A percentile compares a stretch with the other conserved stretches of the same genome.
phyloP scores from a whole-genome alignment of 139 green algal species.

The Pleodorina starrii region DNA sequence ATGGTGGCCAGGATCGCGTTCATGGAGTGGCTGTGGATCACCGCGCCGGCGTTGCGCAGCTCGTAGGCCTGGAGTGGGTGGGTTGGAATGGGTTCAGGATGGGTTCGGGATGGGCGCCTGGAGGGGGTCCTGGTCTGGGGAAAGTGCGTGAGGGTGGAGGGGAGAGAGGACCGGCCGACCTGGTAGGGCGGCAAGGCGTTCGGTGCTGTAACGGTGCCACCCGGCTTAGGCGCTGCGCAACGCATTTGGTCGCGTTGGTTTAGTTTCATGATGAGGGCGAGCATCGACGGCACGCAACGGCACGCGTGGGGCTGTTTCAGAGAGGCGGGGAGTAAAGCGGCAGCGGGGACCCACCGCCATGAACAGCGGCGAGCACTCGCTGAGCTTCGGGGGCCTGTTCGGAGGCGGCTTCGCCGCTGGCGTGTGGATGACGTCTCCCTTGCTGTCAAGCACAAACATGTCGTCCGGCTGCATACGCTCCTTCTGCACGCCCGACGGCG shows the following conservation, averaged over 20 bases:
- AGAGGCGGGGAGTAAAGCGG: too few relatives aligned
- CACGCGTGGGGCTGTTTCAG: too few relatives aligned
- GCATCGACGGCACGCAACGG: too few relatives aligned
- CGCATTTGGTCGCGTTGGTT: too few relatives aligned
- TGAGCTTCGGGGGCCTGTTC: slow-evolving; percentile 91
- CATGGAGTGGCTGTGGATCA: slow-evolving; percentile 94
- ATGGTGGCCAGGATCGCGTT: slow-evolving; percentile 93
- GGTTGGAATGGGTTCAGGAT: neutral
- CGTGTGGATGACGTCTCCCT: slow-evolving; percentile 78
- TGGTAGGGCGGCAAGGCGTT: too few relatives aligned
- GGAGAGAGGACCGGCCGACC: too few relatives aligned
- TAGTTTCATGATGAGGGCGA: too few relatives aligned
- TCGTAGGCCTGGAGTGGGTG: slow-evolving; percentile 87
- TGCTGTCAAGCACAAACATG: slow-evolving; percentile 94
- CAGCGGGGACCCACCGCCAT: slow-evolving; percentile 79
- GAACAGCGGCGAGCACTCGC: slow-evolving; percentile 94
- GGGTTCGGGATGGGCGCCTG: neutral
- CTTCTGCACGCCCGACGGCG: slow-evolving; percentile 94
- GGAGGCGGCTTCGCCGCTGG: slow-evolving; percentile 78
- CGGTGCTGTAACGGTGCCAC: too few relatives aligned
- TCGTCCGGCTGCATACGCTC: slow-evolving; percentile 94
- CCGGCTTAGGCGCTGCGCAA: too few relatives aligned
- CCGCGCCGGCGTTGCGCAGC: slow-evolving; percentile 88
- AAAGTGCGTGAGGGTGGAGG: too few relatives aligned
- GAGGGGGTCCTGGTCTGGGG: neutral